Conservation (phyloP, 2,329 filamentous ascomycete genomes). For the Alternaria angustiovoidea region DNA sequence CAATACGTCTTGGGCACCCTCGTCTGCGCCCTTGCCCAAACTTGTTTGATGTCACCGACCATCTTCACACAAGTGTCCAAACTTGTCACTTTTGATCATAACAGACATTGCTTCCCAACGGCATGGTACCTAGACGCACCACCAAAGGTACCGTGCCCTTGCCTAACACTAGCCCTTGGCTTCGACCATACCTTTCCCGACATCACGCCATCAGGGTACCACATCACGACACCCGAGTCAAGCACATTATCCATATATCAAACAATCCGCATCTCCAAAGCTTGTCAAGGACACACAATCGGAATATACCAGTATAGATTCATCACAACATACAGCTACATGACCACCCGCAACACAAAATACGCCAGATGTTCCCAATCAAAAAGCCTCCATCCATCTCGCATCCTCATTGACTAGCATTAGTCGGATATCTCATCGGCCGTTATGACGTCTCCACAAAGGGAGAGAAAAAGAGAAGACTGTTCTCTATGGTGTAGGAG, state of each 20-base stretch:
- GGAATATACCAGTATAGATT: conserved; percentile 9
- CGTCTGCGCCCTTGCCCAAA: neutral
- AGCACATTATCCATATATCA: neutral
- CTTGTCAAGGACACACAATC: neutral
- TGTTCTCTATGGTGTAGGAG: conserved; percentile 27
- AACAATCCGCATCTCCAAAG: neutral
- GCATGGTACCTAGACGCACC: neutral
- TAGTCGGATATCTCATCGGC: conserved; percentile 37
- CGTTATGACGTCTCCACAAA: conserved; percentile 24
- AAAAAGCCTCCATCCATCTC: conserved; percentile 9
- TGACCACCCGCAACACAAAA: conserved; percentile 12
- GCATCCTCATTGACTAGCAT: conserved; percentile 28
- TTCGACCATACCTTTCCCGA: neutral
- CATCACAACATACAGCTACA: neutral
- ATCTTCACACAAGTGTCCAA: neutral
- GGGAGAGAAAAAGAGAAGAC: conserved; percentile 16
- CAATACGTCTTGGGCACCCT: neutral
- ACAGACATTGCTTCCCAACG: neutral
- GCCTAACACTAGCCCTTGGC: neutral
- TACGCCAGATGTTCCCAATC: conserved; percentile 8
- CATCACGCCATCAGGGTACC: conserved; percentile 33
- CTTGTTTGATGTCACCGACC: neutral
- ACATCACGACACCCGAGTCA: conserved; percentile 2
- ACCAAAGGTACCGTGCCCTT: too few species aligned
- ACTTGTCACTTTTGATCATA: neutral